Percentiles rank a stretch among this genome's conserved stretches.
Conservation (phyloP, 2,329 filamentous ascomycete genomes). For the Cryphonectria japonica region DNA sequence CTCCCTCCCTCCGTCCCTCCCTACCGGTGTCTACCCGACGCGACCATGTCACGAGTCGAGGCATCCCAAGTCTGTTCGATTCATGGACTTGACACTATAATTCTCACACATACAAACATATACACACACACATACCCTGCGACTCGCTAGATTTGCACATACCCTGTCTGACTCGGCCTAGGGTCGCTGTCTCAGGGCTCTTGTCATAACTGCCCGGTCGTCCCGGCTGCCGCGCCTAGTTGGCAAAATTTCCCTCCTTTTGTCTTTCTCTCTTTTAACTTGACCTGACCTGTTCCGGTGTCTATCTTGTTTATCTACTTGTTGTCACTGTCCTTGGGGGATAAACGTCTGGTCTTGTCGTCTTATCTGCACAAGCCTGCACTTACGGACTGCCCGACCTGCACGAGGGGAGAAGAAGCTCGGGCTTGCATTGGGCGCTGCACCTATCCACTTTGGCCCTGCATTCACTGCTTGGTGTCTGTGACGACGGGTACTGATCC, state of each 20-base stretch:
- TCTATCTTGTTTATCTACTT: not conserved
- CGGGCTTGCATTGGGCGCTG: constrained; percentile 1
- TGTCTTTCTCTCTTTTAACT: not conserved
- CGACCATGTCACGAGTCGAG: not conserved
- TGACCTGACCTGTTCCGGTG: not conserved
- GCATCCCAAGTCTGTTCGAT: not conserved
- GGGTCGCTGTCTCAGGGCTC: constrained; percentile 21
- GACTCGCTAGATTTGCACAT: constrained; percentile 12
- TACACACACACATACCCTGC: constrained; percentile 2
- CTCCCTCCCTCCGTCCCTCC: not conserved
- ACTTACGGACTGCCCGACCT: constrained; percentile 7
- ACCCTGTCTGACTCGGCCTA: constrained; percentile 27
- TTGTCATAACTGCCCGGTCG: constrained; percentile 11
- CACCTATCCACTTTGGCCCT: not conserved
- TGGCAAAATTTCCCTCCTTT: constrained; percentile 10
- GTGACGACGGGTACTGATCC: not conserved
- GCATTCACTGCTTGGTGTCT: constrained; percentile 3
- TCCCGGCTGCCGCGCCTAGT: constrained; percentile 27
- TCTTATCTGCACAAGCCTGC: constrained; percentile 11
- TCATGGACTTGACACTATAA: not conserved
- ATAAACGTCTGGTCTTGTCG: not conserved
- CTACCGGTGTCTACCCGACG: constrained; percentile 1
- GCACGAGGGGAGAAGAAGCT: not conserved
- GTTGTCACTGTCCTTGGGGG: not conserved
- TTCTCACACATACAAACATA: not conserved